Base-by-base conservation (phyloP, 2,329 filamentous ascomycete genomes). In the Penicillium crustosum region DNA sequence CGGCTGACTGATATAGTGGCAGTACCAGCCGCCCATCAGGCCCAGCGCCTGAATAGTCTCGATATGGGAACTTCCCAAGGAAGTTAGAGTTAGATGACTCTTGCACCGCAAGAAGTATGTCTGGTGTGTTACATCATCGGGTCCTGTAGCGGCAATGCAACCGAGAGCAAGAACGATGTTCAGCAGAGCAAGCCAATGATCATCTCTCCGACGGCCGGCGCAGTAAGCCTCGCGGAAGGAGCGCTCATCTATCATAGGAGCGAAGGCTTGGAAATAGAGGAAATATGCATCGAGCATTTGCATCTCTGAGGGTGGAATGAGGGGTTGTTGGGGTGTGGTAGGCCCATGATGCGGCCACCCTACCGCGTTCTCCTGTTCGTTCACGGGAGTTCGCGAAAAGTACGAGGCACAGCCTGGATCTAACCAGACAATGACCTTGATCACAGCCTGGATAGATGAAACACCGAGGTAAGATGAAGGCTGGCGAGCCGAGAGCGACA, bases 131-230 rank as follows among this genome's bases (percentile, higher is more conserved):
- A 85, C 83, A 68, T 90, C 87, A 39, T 80, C 76, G 1, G 77
- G 73, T 41, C 87, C 88, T 61, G 83, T 85, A 36, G 86, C 86
- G 1, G 84, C 87, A 49, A 92, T 86, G 65, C 86, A 89, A 15
- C 89, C 89, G 77, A 91, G 84, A 5, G 88, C 88, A 63, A 91
- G 88, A 5, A 92, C 88, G 77, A 89, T 89, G 70, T 92, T 91
- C 21, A 91, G 77, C 7, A 92, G 75, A 9, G 86, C 86, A 19
- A 90, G 79, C 89, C 89, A 92, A 21, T 87, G 82, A 1, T 83
- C 79, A 69, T 91, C 88, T 58, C 80, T 85, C 19, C 87, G 80
- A 61, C 85, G 82, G 12, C 83, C 84, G 57, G 83, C 81, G 17
- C 86, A 77, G 64, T 87, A 89, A 52, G 85, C 84, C 10, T 85